phyloP scores from a whole-genome alignment of 495 filamentous ascomycete genomes.

The Neurospora hispaniola region DNA sequence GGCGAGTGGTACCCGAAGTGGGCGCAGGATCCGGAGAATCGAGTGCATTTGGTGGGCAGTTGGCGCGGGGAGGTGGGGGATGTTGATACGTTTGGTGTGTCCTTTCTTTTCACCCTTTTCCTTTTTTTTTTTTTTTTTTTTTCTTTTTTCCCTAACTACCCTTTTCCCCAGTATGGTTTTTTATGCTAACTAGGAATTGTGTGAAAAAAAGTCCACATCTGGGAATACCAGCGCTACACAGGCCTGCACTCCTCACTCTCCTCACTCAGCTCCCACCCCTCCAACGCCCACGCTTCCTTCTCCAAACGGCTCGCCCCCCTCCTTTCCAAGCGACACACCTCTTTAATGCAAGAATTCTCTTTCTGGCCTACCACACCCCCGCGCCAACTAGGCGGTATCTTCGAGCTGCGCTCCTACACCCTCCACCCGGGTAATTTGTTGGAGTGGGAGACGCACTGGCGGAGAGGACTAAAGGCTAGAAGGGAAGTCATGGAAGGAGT shows the following conservation, averaged over 20 bases:
- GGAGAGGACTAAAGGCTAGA: conserved; percentile 78
- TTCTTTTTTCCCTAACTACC: no score
- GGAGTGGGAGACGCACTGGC: conserved; percentile 98
- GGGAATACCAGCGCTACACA: conserved; percentile 97
- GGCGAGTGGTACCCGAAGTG: conserved; percentile 85
- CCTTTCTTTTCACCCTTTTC: no score
- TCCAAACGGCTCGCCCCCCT: conserved; percentile 69
- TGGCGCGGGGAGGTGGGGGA: conserved; percentile 98
- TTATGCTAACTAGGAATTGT: no score
- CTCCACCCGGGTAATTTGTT: conserved; percentile 89
- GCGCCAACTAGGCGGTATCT: conserved; percentile 79
- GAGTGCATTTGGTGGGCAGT: conserved; percentile 92
- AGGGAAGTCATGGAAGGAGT: conserved; percentile 98
- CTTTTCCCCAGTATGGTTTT: no score
- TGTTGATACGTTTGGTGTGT: conserved; percentile 77
- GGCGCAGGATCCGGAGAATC: conserved; percentile 70
- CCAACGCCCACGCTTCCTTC: conserved; percentile 74
- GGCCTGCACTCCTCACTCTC: conserved; percentile 90
- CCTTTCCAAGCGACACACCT: conserved; percentile 73
- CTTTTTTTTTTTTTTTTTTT: no score
- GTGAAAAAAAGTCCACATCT: conserved; percentile 72
- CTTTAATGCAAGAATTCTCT: conserved; percentile 97
- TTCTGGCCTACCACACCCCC: conserved; percentile 97
- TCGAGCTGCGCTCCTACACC: conserved; percentile 95
- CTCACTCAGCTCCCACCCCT: conserved; percentile 66